Percentiles rank a stretch among this genome's conserved stretches.
These are phyloP conservation scores for Alternaria sp. DNA, from an alignment of 2,329 filamentous ascomycete genomes.

Conservation along the genomic window DNA sequence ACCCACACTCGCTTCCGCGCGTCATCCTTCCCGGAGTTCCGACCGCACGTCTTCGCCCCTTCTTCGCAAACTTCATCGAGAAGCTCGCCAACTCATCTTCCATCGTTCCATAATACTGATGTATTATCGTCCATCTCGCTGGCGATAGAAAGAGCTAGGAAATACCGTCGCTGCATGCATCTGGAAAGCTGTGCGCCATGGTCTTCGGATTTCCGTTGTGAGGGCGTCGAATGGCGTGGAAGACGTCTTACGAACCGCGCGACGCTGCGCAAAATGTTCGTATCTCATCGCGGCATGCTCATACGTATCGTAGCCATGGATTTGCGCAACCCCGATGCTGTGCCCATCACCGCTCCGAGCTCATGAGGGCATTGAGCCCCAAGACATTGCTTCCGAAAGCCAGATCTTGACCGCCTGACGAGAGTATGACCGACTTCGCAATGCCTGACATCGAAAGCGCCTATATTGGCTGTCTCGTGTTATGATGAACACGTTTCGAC, in stretches of 20 bases:
- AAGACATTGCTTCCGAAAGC: not conserved
- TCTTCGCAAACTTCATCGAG: not conserved
- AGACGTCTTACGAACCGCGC: not conserved
- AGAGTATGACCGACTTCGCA: not conserved
- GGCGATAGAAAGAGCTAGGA: not conserved
- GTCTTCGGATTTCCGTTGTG: not conserved
- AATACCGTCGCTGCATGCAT: not conserved
- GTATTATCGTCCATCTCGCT: not conserved
- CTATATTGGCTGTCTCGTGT: not conserved
- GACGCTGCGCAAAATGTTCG: not conserved
- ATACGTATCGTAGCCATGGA: rapidly evolving
- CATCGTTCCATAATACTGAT: not conserved
- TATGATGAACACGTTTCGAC: not conserved
- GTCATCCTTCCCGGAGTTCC: slow-evolving; percentile 2
- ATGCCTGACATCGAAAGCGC: not conserved
- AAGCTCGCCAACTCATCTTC: not conserved
- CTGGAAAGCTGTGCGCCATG: not conserved
- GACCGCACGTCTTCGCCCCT: not conserved
- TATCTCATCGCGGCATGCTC: not conserved
- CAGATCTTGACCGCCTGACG: not conserved
- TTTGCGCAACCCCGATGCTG: not conserved
- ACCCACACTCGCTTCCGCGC: slow-evolving; percentile 2
- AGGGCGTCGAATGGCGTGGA: not conserved
- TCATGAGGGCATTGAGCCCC: not conserved
- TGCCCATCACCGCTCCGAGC: not conserved